Percentiles rank a stretch among this genome's conserved stretches.
phyloP scores from a whole-genome alignment of 352 stramenopile species.

The Globisporangium paddicum region DNA sequence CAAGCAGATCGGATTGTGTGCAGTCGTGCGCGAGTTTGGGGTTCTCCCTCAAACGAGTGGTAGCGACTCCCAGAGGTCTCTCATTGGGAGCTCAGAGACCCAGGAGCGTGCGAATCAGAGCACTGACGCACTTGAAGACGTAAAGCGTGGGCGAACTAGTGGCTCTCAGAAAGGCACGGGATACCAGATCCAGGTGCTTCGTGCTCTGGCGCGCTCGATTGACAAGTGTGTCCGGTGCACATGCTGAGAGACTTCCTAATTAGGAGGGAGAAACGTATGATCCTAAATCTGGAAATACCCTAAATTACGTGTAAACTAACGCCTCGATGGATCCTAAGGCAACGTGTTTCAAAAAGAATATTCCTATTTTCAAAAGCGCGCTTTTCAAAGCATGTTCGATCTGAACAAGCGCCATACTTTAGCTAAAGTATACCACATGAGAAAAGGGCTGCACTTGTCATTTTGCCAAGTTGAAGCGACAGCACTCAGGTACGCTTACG shows the following conservation, averaged over 20 bases:
- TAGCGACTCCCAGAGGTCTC: not conserved
- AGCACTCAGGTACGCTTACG: not conserved
- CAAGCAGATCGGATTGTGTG: constrained; percentile 7
- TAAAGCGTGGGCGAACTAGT: not conserved
- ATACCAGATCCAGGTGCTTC: not conserved
- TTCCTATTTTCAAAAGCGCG: no score
- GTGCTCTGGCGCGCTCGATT: not conserved
- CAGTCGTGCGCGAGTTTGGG: constrained; percentile 2
- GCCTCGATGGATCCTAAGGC: no score
- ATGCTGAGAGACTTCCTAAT: no score
- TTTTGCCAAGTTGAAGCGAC: not conserved
- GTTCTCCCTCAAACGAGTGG: not conserved
- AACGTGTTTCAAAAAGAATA: no score
- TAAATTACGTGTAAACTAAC: no score
- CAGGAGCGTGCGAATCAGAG: not conserved
- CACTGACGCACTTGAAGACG: not conserved
- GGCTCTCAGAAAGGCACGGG: not conserved
- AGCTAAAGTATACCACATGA: no score
- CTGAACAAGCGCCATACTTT: not conserved
- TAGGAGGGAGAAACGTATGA: no score
- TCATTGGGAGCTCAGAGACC: not conserved
- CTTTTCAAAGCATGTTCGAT: no score
- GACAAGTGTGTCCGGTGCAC: constrained; percentile 8
- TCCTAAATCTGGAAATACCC: no score
- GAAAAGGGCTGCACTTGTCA: no score